Conservation (phyloP, 169 alveolate species). For the Cryptosporidium ryanae region DNA sequence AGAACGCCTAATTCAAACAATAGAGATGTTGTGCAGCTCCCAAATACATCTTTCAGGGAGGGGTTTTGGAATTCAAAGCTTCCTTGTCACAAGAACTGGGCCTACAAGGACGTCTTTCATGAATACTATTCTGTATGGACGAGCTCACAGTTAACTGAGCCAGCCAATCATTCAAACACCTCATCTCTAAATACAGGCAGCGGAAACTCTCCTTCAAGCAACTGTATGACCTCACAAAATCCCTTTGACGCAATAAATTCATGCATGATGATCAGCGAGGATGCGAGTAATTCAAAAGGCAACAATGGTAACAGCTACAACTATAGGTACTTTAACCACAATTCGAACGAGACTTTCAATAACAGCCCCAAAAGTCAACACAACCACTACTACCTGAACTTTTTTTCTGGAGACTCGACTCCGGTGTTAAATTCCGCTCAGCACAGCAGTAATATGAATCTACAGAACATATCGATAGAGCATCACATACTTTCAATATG, state of each 20-base stretch:
- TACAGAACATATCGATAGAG: conserved; percentile 49
- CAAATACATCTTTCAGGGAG: background rate
- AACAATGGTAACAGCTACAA: background rate
- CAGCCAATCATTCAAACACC: background rate
- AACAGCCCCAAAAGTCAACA: conserved; percentile 12
- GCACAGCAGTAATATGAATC: conserved; percentile 1
- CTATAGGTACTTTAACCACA: background rate
- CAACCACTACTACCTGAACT: background rate
- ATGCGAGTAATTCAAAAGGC: background rate
- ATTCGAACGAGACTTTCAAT: background rate
- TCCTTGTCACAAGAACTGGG: conserved; percentile 59
- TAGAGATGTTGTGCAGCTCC: background rate
- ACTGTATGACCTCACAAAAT: conserved; percentile 43
- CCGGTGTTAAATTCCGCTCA: background rate
- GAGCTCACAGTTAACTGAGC: conserved; percentile 14
- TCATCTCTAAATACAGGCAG: background rate
- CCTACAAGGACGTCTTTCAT: conserved; percentile 36
- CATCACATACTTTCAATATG: conserved; percentile 54
- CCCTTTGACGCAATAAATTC: conserved; percentile 63
- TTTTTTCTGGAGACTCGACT: conserved; percentile 9
- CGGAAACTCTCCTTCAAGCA: conserved; percentile 25
- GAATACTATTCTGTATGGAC: conserved; percentile 62
- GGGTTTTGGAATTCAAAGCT: conserved; percentile 46
- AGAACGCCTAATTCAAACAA: background rate
- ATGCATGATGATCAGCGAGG: conserved; percentile 22